Conservation (phyloP, 148 eudicot species). For the Beta vulgaris region DNA sequence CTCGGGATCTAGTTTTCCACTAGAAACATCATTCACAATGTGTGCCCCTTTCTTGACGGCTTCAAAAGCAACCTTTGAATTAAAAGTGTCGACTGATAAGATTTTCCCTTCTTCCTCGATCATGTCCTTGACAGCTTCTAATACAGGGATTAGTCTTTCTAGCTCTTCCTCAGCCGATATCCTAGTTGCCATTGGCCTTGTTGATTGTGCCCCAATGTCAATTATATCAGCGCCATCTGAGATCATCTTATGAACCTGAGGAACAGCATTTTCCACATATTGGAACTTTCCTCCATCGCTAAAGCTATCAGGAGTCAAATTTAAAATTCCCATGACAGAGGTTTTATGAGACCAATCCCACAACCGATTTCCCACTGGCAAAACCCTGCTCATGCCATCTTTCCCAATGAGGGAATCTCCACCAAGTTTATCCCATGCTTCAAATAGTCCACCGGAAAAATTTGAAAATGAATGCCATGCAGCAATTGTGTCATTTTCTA, state of each 20-base stretch:
- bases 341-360: slow-evolving; percentile 82
- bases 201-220: slow-evolving; percentile 94
- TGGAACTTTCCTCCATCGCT: slow-evolving; percentile 83
- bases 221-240: slow-evolving; percentile 84
- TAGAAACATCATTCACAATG: slow-evolving; percentile 81
- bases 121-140: slow-evolving; percentile 61
- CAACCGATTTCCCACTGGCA: slow-evolving; percentile 61
- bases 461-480: slow-evolving; percentile 68
- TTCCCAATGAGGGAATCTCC: slow-evolving; percentile 78
- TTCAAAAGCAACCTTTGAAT: slow-evolving; percentile 75
- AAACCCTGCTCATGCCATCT: slow-evolving; percentile 79
- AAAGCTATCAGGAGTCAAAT: slow-evolving; percentile 94
- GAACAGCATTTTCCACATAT: slow-evolving; percentile 58
- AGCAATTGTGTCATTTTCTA: slow-evolving; percentile 56
- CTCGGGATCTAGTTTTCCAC: slow-evolving; percentile 61
- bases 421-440: slow-evolving; percentile 87
- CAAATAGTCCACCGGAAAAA: slow-evolving; percentile 58
- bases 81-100: slow-evolving; percentile 80
- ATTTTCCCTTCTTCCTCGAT: slow-evolving; percentile 66
- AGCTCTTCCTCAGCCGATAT: slow-evolving; percentile 72
- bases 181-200: slow-evolving; percentile 76
- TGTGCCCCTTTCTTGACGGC: slow-evolving; percentile 80
- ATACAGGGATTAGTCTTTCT: slow-evolving; percentile 67
- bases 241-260: slow-evolving; percentile 56
- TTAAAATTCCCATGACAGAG: slow-evolving; percentile 79